Conservation (phyloP, 116 monocot species). For the Trichopus zeylanicus region DNA sequence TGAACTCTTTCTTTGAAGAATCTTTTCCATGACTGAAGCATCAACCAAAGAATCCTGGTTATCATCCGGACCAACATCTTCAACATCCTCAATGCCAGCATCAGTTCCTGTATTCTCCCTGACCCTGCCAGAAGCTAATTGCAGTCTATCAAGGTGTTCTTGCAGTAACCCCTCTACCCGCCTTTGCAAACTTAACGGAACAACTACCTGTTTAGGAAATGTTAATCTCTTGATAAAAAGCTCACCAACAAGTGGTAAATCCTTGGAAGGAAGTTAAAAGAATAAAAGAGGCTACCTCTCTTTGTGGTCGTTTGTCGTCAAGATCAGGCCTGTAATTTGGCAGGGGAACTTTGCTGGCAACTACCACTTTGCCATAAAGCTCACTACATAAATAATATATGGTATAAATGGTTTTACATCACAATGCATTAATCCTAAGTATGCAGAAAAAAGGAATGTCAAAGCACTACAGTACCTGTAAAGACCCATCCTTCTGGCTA, state of each 20-base stretch:
- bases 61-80: slow-evolving; percentile 25
- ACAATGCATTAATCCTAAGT: neutral
- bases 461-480: slow-evolving; percentile 43
- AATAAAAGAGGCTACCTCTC: slow-evolving; percentile 50
- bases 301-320: slow-evolving; percentile 94
- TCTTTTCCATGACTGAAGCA: slow-evolving; percentile 77
- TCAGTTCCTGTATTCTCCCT: slow-evolving; percentile 12
- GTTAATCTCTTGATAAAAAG: neutral
- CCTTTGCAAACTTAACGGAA: slow-evolving; percentile 92
- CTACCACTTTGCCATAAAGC: slow-evolving; percentile 84
- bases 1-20: slow-evolving; percentile 79
- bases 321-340: slow-evolving; percentile 99
- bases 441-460: neutral
- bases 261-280: neutral
- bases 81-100: slow-evolving; percentile 20
- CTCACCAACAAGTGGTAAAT: too few species aligned
- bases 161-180: slow-evolving; percentile 84
- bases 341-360: slow-evolving; percentile 92
- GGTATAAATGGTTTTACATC: neutral
- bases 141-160: slow-evolving; percentile 76
- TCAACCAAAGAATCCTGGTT: slow-evolving; percentile 58
- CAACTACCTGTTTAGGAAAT: slow-evolving; percentile 49
- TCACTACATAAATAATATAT: slow-evolving; percentile 38
- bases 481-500: slow-evolving; percentile 86
- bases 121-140: slow-evolving; percentile 26